phyloP scores from a whole-genome alignment of 805 yeast species.

The Phaffomyces thermotolerans region DNA sequence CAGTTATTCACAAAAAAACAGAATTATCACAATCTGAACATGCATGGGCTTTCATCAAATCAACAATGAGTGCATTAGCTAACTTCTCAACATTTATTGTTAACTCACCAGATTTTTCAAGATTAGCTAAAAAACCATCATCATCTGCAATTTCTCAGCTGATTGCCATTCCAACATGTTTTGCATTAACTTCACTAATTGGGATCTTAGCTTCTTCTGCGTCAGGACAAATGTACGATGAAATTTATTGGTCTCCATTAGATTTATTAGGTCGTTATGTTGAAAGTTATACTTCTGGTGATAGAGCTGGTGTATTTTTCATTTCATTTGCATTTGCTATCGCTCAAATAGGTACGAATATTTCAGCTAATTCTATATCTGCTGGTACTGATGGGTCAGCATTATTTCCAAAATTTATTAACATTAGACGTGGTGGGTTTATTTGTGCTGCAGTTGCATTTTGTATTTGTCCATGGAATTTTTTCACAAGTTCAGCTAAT shows the following conservation, averaged over 20 bases:
- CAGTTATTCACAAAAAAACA: conserved; percentile 50
- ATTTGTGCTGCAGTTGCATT: conserved; percentile 67
- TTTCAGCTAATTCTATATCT: conserved; percentile 59
- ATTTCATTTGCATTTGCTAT: conserved; percentile 60
- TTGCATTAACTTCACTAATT: conserved; percentile 73
- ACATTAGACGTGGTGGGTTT: conserved; percentile 72
- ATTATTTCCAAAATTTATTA: conserved; percentile 51
- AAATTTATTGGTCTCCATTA: conserved; percentile 16
- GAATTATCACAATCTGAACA: conserved; percentile 48
- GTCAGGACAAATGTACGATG: conserved; percentile 36
- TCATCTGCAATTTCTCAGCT: conserved; percentile 52
- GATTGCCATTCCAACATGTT: conserved; percentile 66
- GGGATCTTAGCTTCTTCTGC: conserved; percentile 84
- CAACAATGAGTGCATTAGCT: conserved; percentile 77
- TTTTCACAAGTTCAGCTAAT: conserved; percentile 57
- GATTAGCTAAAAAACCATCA: conserved; percentile 58
- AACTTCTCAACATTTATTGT: conserved; percentile 82
- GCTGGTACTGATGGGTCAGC: conserved; percentile 68
- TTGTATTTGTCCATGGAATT: conserved; percentile 77
- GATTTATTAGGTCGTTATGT: conserved; percentile 35
- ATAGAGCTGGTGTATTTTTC: conserved; percentile 71
- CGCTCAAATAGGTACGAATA: conserved; percentile 72
- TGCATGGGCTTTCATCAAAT: conserved; percentile 76
- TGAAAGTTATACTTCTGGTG: conserved; percentile 36
- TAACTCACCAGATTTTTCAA: conserved; percentile 84